Evolutionary conservation across 2,329 filamentous ascomycete species (phyloP).

Genomic region (Cordyceps javanica): DNA sequence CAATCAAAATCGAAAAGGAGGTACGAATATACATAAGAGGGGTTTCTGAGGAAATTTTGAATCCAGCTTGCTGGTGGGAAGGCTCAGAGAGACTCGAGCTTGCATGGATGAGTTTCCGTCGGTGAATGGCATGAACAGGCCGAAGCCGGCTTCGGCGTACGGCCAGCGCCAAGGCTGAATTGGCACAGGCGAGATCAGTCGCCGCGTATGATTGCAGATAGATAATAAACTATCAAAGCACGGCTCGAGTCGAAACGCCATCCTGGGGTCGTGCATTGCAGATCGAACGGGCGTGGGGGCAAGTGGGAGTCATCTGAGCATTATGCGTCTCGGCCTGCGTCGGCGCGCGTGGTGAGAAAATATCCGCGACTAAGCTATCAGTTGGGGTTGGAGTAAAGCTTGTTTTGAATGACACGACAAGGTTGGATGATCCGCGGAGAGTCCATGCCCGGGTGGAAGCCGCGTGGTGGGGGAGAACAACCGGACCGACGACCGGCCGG

Average conservation of each 20-base stretch:
- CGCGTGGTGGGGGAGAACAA: neutral
- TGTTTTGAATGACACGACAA: neutral
- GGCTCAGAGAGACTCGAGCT: no score
- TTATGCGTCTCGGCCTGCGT: constrained; percentile 7
- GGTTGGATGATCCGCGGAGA: neutral
- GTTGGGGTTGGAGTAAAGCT: neutral
- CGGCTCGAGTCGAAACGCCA: neutral
- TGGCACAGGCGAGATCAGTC: no score
- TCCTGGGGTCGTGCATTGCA: neutral
- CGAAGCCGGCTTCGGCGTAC: constrained; percentile 1
- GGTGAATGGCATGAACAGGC: neutral
- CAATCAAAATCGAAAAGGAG: no score
- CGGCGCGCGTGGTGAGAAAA: neutral
- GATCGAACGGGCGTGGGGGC: neutral
- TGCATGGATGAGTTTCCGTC: no score
- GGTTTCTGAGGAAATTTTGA: no score
- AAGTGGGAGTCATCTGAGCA: constrained; percentile 6
- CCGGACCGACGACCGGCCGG: neutral
- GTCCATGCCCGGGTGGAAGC: neutral
- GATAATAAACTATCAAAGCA: neutral
- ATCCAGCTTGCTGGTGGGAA: no score
- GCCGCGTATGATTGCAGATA: no score
- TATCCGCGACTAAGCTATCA: constrained; percentile 7
- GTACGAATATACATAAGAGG: no score
- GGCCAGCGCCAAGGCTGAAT: neutral